Conservation (phyloP, 2,329 filamentous ascomycete species). For the Pseudopyricularia cyperi region DNA sequence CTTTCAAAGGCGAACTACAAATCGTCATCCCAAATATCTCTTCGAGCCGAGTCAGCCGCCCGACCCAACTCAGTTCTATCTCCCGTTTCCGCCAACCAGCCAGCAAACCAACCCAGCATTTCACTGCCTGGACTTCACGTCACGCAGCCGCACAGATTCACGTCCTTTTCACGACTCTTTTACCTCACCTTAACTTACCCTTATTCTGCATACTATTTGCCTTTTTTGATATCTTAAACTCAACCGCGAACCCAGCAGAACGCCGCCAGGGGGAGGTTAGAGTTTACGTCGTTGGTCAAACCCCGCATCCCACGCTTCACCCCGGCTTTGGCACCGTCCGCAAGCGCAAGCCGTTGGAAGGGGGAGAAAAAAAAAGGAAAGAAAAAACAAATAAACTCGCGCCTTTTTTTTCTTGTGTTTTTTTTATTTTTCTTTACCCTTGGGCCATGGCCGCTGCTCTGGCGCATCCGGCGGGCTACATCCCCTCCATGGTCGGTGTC, state of each 20-base stretch:
- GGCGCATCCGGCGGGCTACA: constrained; percentile 1
- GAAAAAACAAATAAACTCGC: constrained; percentile 41
- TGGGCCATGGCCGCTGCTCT: constrained; percentile 3
- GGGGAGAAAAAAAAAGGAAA: background rate
- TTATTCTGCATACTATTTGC: background rate
- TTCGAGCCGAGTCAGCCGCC: too few relatives aligned
- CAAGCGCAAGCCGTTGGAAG: background rate
- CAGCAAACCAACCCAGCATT: too few relatives aligned
- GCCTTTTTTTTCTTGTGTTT: constrained; percentile 65
- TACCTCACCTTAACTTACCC: too few relatives aligned
- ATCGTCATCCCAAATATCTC: too few relatives aligned
- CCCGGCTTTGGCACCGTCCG: background rate
- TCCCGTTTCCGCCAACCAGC: too few relatives aligned
- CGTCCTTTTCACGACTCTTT: too few relatives aligned
- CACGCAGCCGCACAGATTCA: too few relatives aligned
- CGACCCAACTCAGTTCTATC: too few relatives aligned
- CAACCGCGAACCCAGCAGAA: background rate
- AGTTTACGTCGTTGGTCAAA: background rate
- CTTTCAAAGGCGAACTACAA: too few relatives aligned
- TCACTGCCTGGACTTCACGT: too few relatives aligned
- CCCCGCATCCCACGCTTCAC: background rate
- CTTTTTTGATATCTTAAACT: background rate
- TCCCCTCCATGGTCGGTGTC: constrained; percentile 1
- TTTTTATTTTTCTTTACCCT: too few relatives aligned
- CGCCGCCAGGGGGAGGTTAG: background rate